Conservation (phyloP, 345 rosid genomes). For the Euphorbia lathyris region DNA sequence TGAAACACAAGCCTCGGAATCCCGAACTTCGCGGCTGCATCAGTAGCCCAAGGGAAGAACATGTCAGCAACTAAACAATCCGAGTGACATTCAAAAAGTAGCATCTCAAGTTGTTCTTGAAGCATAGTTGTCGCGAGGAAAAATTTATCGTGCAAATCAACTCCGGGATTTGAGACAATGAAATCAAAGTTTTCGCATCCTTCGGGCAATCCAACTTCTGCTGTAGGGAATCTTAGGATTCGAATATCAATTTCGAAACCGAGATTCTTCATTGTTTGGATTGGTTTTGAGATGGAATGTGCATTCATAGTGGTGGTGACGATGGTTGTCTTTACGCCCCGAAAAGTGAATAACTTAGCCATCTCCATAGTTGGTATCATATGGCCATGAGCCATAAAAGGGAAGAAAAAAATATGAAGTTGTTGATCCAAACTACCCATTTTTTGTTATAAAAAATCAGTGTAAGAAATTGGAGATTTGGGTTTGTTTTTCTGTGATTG, state of each 20-base stretch:
- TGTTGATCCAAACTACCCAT: neutral
- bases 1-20: slow-evolving; percentile 40
- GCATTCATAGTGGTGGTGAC: slow-evolving; percentile 32
- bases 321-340: no score
- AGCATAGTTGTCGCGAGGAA: no score
- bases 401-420: no score
- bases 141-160: neutral
- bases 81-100: no score
- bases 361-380: no score
- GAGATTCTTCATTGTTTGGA: slow-evolving; percentile 9
- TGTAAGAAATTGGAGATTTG: no score
- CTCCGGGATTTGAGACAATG: neutral
- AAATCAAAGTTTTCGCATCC: slow-evolving; percentile 20
- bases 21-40: slow-evolving; percentile 31
- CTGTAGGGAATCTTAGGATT: slow-evolving; percentile 1
- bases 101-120: no score
- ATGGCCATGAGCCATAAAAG: no score
- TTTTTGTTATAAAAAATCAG: no score
- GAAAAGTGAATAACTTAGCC: no score
- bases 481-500: no score
- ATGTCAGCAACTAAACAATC: slow-evolving; percentile 35
- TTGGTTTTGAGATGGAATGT: slow-evolving; percentile 19
- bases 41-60: slow-evolving; percentile 38
- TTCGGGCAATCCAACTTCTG: slow-evolving; percentile 34
- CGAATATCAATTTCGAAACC: no score